Percentiles rank a stretch among this genome's conserved stretches.
These are phyloP conservation scores for Malus hybrid DNA, from an alignment of 331 rosid species.

Conservation along the genomic window DNA sequence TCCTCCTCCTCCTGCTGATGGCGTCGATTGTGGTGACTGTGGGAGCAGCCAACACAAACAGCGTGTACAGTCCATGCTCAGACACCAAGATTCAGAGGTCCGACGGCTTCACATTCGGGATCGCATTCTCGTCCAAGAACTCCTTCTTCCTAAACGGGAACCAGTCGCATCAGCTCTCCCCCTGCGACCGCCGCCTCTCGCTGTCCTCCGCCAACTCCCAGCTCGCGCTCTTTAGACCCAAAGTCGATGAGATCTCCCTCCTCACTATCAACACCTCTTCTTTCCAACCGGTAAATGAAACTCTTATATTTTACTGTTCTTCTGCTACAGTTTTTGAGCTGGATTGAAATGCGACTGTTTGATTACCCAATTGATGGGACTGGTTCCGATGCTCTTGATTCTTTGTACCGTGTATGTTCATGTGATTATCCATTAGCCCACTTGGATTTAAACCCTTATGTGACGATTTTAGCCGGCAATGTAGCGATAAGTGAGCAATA, in stretches of 20 bases:
- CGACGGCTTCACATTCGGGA: constrained; percentile 65
- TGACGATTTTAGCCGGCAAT: too few species aligned
- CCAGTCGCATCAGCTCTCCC: constrained; percentile 58
- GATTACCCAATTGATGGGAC: not conserved
- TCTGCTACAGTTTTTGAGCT: not conserved
- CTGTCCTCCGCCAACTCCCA: constrained; percentile 41
- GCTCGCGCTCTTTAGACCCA: constrained; percentile 56
- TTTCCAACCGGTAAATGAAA: constrained; percentile 51
- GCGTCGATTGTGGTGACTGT: not conserved
- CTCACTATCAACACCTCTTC: constrained; percentile 49
- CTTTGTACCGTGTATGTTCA: not conserved
- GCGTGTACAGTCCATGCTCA: constrained; percentile 47
- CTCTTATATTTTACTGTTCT: not conserved
- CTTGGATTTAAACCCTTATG: not conserved
- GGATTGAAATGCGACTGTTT: not conserved
- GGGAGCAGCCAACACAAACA: constrained; percentile 36
- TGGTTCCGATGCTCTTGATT: too few species aligned
- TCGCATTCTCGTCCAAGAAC: constrained; percentile 45
- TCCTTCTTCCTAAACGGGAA: constrained; percentile 32
- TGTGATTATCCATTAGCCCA: not conserved
- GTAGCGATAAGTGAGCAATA: not conserved
- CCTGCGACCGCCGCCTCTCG: constrained; percentile 58
- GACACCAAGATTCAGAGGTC: constrained; percentile 64
- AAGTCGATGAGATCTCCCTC: constrained; percentile 69
- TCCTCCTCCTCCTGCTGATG: constrained; percentile 14